Evolutionary conservation across 768 basidiomycete species (phyloP).

Genomic region (Boletus patriciae): DNA sequence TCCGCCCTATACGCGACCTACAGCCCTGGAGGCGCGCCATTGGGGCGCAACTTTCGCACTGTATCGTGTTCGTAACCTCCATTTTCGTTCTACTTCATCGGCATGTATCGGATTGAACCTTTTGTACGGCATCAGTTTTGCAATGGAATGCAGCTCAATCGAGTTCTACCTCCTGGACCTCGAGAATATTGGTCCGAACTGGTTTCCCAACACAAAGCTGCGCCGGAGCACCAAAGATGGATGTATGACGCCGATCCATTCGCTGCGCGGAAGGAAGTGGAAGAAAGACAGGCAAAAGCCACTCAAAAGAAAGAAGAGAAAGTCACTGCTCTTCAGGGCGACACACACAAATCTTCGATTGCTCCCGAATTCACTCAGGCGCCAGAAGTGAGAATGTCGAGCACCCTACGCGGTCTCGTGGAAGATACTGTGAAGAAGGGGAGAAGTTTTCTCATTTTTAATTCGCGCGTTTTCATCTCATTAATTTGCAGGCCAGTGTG

Average conservation of each 20-base stretch:
- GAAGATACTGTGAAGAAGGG: conserved; percentile 82
- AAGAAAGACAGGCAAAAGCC: conserved; percentile 61
- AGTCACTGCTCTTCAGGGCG: conserved; percentile 9
- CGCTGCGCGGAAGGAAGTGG: conserved; percentile 64
- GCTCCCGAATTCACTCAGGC: conserved; percentile 45
- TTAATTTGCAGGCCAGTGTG: conserved; percentile 43
- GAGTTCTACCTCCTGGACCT: conserved; percentile 77
- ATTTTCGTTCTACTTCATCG: neutral
- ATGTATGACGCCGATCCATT: conserved; percentile 90
- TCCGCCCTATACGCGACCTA: conserved; percentile 63
- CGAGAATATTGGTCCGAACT: conserved; percentile 86
- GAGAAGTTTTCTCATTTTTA: conserved; percentile 5
- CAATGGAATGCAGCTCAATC: conserved; percentile 71
- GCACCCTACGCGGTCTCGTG: conserved; percentile 69
- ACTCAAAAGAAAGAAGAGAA: conserved; percentile 45
- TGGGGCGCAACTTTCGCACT: conserved; percentile 89
- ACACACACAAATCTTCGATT: conserved; percentile 15
- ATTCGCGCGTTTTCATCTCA: neutral
- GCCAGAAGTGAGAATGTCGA: conserved; percentile 85
- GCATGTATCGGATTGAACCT: conserved; percentile 6
- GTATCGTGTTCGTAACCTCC: conserved; percentile 67
- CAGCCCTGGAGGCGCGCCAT: conserved; percentile 82
- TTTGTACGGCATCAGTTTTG: conserved; percentile 54
- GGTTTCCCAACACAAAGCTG: conserved; percentile 63
- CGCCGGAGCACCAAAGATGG: conserved; percentile 74